phyloP scores from a whole-genome alignment of 352 stramenopile species.

The Pythium grandisporangium region DNA sequence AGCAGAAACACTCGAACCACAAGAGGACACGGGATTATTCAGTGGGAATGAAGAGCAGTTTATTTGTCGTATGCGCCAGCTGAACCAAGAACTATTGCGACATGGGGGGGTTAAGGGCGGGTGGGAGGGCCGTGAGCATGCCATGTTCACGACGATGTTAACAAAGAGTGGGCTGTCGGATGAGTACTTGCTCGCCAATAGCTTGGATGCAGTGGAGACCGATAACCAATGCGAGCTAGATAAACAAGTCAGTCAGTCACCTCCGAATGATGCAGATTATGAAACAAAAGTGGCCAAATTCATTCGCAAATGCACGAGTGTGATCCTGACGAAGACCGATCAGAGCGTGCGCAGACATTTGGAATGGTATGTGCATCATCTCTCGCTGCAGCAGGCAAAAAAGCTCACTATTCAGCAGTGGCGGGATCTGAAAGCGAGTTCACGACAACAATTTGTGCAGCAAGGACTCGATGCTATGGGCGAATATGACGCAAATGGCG shows the following conservation, averaged over 20 bases:
- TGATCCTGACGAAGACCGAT: constrained; percentile 41
- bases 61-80: constrained; percentile 28
- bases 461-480: constrained; percentile 22
- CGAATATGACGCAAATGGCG: neutral
- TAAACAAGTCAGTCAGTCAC: neutral
- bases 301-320: constrained; percentile 37
- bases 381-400: constrained; percentile 48
- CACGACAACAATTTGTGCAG: constrained; percentile 28
- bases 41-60: constrained; percentile 19
- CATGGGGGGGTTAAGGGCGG: constrained; percentile 42
- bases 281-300: constrained; percentile 34
- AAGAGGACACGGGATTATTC: constrained; percentile 1
- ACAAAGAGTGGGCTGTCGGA: constrained; percentile 37
- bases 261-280: constrained; percentile 12
- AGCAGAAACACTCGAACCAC: constrained; percentile 2
- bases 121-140: constrained; percentile 52
- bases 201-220: neutral
- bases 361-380: constrained; percentile 53
- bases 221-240: constrained; percentile 6
- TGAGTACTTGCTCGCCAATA: constrained; percentile 23
- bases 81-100: constrained; percentile 46
- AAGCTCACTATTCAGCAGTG: constrained; percentile 45
- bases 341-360: constrained; percentile 50
- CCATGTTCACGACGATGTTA: constrained; percentile 28
- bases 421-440: constrained; percentile 37